phyloP scores from a whole-genome alignment of 2,329 filamentous ascomycete genomes.

The Paracorniculantispora psalliotae region DNA sequence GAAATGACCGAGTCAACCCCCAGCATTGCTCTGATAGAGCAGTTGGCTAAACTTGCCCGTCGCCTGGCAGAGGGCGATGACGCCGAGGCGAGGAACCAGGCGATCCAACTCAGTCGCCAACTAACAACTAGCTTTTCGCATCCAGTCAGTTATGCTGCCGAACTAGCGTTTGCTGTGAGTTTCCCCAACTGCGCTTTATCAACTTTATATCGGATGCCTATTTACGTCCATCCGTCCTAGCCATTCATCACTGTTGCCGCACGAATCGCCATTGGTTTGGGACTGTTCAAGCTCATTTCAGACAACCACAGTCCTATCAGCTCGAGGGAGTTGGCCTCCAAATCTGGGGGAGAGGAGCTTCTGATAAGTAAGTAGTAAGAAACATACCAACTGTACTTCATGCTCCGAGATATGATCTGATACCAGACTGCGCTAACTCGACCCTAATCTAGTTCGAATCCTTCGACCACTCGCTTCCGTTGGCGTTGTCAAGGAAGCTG shows the following conservation, averaged over 20 bases:
- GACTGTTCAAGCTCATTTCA: conserved; percentile 7
- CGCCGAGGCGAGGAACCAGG: background rate
- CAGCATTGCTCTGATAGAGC: background rate
- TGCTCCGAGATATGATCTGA: no score
- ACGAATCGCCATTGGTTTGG: conserved; percentile 6
- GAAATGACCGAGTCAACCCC: background rate
- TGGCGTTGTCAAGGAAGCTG: conserved; percentile 2
- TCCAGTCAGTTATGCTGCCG: background rate
- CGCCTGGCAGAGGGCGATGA: background rate
- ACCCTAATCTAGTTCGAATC: background rate
- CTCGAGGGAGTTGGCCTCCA: background rate
- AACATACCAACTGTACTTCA: no score
- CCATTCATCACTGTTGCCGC: conserved; percentile 5
- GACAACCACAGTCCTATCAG: background rate
- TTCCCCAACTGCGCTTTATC: no score
- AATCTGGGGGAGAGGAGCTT: conserved; percentile 7
- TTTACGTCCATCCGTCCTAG: background rate
- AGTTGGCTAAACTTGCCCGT: background rate
- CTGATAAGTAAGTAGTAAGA: background rate
- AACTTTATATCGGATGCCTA: background rate
- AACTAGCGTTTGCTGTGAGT: conserved; percentile 2
- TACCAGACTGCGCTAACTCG: background rate
- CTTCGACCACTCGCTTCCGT: background rate
- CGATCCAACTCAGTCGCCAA: background rate
- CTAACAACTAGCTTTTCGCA: background rate